Conservation (phyloP, 768 basidiomycete species). For the Xanthoconium stramineum region DNA sequence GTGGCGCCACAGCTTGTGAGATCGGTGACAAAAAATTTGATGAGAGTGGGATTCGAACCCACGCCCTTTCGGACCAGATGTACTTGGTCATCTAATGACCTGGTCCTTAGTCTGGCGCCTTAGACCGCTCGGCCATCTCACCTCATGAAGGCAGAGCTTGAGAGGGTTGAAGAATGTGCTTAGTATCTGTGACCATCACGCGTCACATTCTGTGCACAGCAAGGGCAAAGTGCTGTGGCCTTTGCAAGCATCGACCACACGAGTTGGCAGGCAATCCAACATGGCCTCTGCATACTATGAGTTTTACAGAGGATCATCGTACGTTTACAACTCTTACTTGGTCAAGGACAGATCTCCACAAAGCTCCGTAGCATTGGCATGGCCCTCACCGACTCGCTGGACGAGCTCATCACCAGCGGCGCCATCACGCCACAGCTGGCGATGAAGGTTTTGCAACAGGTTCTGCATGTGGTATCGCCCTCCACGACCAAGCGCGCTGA, state of each 20-base stretch:
- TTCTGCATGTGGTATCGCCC: slow-evolving; percentile 33
- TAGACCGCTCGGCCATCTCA: slow-evolving; percentile 60
- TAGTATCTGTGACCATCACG: slow-evolving; percentile 18
- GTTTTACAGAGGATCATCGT: slow-evolving; percentile 91
- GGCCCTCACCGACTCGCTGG: slow-evolving; percentile 95
- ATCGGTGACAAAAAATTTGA: slow-evolving; percentile 13
- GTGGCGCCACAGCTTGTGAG: not conserved
- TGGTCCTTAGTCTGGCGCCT: slow-evolving; percentile 59
- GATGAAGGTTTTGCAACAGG: slow-evolving; percentile 99
- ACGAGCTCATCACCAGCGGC: slow-evolving; percentile 96
- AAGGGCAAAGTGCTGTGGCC: not conserved
- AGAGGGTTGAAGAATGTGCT: not conserved
- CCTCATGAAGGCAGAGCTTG: not conserved
- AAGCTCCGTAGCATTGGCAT: slow-evolving; percentile 75
- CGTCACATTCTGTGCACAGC: slow-evolving; percentile 12
- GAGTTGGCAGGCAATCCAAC: slow-evolving; percentile 13
- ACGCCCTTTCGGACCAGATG: slow-evolving; percentile 41
- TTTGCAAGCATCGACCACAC: slow-evolving; percentile 9
- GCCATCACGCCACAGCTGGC: slow-evolving; percentile 96
- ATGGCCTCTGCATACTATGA: slow-evolving; percentile 90
- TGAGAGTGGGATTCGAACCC: slow-evolving; percentile 42
- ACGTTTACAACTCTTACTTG: slow-evolving; percentile 33
- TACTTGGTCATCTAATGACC: slow-evolving; percentile 28
- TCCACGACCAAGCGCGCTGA: slow-evolving; percentile 11
- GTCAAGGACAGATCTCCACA: not conserved